Conservation (phyloP, 495 filamentous ascomycete species). For the Penicillium alfredii region DNA sequence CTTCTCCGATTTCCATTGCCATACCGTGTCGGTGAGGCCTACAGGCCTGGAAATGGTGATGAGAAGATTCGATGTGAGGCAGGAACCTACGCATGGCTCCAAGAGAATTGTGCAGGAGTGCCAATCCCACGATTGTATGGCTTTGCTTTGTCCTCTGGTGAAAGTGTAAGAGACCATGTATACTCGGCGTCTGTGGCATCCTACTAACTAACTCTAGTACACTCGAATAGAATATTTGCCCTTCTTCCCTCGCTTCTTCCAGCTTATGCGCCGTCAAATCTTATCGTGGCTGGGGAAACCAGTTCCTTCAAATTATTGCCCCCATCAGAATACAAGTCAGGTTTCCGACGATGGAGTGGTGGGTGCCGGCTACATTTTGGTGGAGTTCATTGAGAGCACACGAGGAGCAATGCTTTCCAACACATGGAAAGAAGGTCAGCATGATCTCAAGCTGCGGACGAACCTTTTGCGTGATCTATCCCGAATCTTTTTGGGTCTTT, state of each 20-base stretch:
- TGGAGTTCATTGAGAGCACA: constrained; percentile 26
- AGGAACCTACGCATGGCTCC: constrained; percentile 31
- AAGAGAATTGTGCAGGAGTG: constrained; percentile 26
- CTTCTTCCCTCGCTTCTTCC: constrained; percentile 16
- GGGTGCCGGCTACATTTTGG: constrained; percentile 33
- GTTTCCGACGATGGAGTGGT: constrained; percentile 3
- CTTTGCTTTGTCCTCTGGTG: constrained; percentile 19
- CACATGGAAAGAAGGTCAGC: constrained; percentile 22
- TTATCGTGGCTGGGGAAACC: constrained; percentile 18
- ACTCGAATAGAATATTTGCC: constrained; percentile 22
- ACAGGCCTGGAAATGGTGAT: constrained; percentile 31
- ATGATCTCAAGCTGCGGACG: constrained; percentile 12
- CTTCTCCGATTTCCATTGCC: constrained; percentile 36
- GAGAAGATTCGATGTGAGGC: constrained; percentile 37
- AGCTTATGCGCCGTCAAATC: constrained; percentile 17
- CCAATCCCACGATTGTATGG: constrained; percentile 18
- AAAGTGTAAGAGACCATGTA: constrained; percentile 15
- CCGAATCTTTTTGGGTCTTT: constrained; percentile 21
- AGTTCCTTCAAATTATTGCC: constrained; percentile 20
- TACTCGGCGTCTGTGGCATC: neutral
- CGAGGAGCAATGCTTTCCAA: constrained; percentile 30
- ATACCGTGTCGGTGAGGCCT: constrained; percentile 30
- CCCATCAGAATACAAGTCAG: constrained; percentile 7
- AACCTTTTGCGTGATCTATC: constrained; percentile 28
- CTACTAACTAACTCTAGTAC: constrained; percentile 22